phyloP scores from a whole-genome alignment of 2,329 filamentous ascomycete species.

The Hypoxylon sp. region DNA sequence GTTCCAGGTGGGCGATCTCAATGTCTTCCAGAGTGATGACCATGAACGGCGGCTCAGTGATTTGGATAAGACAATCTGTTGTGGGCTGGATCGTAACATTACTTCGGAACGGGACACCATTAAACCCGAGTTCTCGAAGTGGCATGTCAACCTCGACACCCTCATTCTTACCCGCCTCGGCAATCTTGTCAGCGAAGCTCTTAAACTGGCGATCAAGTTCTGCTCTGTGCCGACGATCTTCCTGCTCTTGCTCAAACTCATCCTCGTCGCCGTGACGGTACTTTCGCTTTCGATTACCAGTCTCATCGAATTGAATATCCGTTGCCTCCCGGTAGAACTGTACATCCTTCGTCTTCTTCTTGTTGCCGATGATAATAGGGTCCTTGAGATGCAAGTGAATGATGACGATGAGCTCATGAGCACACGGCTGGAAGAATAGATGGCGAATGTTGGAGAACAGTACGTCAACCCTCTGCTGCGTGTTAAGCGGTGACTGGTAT shows the following conservation, averaged over 20 bases:
- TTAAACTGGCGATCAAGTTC: slow-evolving; percentile 97
- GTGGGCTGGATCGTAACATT: slow-evolving; percentile 97
- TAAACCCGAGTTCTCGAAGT: slow-evolving; percentile 95
- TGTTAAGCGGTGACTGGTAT: slow-evolving; percentile 85
- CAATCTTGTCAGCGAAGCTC: slow-evolving; percentile 96
- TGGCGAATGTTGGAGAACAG: slow-evolving; percentile 99
- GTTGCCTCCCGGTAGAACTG: slow-evolving; percentile 99
- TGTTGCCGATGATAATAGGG: slow-evolving; percentile 96
- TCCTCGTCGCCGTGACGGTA: slow-evolving; percentile 98
- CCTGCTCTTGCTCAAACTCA: slow-evolving; percentile 98
- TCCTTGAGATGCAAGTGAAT: slow-evolving; percentile 99
- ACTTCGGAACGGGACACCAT: slow-evolving; percentile 94
- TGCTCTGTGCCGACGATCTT: slow-evolving; percentile 90
- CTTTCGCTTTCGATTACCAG: slow-evolving; percentile 96
- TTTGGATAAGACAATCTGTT: slow-evolving; percentile 95
- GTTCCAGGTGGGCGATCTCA: slow-evolving; percentile 94
- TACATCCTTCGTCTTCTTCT: slow-evolving; percentile 98
- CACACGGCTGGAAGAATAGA: slow-evolving; percentile 97
- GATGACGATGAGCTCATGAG: slow-evolving; percentile 95
- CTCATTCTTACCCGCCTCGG: slow-evolving; percentile 92
- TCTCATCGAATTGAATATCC: slow-evolving; percentile 98
- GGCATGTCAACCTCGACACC: slow-evolving; percentile 95
- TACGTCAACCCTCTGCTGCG: slow-evolving; percentile 88
- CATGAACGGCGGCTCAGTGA: slow-evolving; percentile 97
- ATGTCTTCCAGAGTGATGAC: slow-evolving; percentile 96